Evolutionary conservation across 2,329 filamentous ascomycete genomes (phyloP).

Genomic region (Ilyonectria robusta): DNA sequence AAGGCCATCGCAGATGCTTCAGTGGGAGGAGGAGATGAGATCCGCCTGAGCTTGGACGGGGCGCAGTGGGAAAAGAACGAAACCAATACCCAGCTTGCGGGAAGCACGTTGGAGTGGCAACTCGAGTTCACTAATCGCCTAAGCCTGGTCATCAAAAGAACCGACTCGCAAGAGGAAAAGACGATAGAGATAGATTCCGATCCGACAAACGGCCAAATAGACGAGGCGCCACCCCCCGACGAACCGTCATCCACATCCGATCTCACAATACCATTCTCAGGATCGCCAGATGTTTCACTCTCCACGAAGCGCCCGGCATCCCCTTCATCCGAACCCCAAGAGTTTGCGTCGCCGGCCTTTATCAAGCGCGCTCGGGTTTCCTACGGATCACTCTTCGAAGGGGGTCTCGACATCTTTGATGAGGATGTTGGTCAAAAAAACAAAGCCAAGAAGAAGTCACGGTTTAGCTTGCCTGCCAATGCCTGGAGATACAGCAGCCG

Average conservation of each 20-base stretch:
- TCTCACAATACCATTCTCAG: constrained; percentile 36
- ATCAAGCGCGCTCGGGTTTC: constrained; percentile 79
- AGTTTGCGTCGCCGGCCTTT: constrained; percentile 86
- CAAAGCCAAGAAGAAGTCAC: constrained; percentile 73
- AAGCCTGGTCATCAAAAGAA: constrained; percentile 58
- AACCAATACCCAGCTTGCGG: constrained; percentile 62
- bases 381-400: constrained; percentile 76
- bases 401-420: constrained; percentile 77
- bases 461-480: constrained; percentile 75
- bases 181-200: constrained; percentile 66
- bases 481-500: constrained; percentile 83
- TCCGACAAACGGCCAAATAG: constrained; percentile 34
- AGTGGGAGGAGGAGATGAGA: constrained; percentile 83
- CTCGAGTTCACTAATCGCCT: constrained; percentile 67
- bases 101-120: constrained; percentile 70
- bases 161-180: constrained; percentile 63
- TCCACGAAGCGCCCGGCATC: constrained; percentile 54
- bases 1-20: constrained; percentile 76
- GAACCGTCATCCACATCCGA: constrained; percentile 23
- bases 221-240: constrained; percentile 19
- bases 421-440: constrained; percentile 63
- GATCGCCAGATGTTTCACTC: constrained; percentile 37
- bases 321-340: constrained; percentile 58
- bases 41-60: constrained; percentile 78
- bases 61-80: constrained; percentile 74